Evolutionary conservation across 75 land plant species (phyloP).

Genomic region (Sequoia sempervirens): DNA sequence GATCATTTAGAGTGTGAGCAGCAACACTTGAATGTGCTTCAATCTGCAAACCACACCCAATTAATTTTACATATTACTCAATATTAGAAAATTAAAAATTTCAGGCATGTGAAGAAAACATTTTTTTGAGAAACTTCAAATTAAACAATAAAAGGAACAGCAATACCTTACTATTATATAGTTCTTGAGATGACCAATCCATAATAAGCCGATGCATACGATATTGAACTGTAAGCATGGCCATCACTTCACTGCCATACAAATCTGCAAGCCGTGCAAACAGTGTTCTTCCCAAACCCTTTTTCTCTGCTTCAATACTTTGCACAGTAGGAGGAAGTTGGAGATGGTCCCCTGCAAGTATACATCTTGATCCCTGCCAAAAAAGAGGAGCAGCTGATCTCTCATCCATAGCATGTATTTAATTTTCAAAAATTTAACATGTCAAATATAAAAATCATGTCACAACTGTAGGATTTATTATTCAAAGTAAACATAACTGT

Average conservation of each 20-base stretch:
- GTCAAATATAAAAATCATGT: not conserved
- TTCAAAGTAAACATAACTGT: not conserved
- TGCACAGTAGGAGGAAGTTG: constrained; percentile 96
- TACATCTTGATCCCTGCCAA: constrained; percentile 85
- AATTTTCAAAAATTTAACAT: not conserved
- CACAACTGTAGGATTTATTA: not conserved
- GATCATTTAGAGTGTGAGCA: constrained; percentile 69
- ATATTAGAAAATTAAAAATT: not conserved
- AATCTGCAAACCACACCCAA: constrained; percentile 36
- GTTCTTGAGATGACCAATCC: constrained; percentile 93
- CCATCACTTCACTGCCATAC: constrained; percentile 63
- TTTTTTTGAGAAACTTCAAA: not conserved
- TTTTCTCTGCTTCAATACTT: constrained; percentile 94
- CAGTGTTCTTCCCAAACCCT: constrained; percentile 90
- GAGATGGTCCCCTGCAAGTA: constrained; percentile 94
- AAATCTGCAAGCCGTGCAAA: constrained; percentile 83
- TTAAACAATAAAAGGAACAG: not conserved
- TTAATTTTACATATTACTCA: not conserved
- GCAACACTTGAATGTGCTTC: constrained; percentile 87
- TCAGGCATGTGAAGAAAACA: not conserved
- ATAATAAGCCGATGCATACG: constrained; percentile 96
- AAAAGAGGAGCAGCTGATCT: not conserved
- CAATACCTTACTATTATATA: constrained; percentile 80
- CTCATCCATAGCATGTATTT: not conserved
- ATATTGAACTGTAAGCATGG: constrained; percentile 97